Base-by-base conservation (phyloP, 176 grass and related monocot species). In the Microstegium vimineum region DNA sequence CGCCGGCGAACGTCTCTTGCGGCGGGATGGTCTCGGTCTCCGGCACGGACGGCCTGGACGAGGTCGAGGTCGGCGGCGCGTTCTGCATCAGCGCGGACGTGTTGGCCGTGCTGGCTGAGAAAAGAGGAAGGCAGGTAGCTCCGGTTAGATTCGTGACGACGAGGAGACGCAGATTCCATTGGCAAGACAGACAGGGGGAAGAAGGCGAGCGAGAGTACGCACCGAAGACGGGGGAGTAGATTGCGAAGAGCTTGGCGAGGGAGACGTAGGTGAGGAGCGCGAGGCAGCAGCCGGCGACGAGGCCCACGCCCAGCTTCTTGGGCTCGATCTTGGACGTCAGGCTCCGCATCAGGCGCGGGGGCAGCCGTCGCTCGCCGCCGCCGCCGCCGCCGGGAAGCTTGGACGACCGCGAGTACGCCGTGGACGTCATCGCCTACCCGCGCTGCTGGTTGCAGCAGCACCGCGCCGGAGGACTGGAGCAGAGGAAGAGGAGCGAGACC, bases 181-280 rank as follows among this genome's bases (percentile, higher is more conserved):
- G n/a, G n/a, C n/a, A n/a, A n/a, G n/a, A n/a, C n/a, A n/a, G n/a
- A n/a, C n/a, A n/a, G n/a, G n/a, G n/a, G n/a, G n/a, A n/a, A n/a
- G n/a, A n/a, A n/a, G n/a, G n/a, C n/a, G n/a, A n/a, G n/a, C n/a
- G n/a, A n/a, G n/a, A n/a, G n/a, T n/a, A n/a, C 41, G 25, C 74
- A 89, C 92, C 86, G 51, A 94, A 89, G 16, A 91, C 92, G 30
- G 89, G 92, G 65, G 89, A 91, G 72, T 94, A 89, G 83, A 94
- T 84, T 7, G 89, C 86, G 86, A 91, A 91, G 68, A 94, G 62
- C 82, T 91, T 94, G 68, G 89, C 79, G 11, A 91, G 83, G 68
- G 92, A 91, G 46, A 94, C 73, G 37, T 94, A 94, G 43, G 92
- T 91, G 45, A 94, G 89, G 63, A 94, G 79, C 22, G 87, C 86